These are phyloP conservation scores for Aphanoascus verrucosus DNA, from an alignment of 2,329 filamentous ascomycete species.

Conservation along the genomic window DNA sequence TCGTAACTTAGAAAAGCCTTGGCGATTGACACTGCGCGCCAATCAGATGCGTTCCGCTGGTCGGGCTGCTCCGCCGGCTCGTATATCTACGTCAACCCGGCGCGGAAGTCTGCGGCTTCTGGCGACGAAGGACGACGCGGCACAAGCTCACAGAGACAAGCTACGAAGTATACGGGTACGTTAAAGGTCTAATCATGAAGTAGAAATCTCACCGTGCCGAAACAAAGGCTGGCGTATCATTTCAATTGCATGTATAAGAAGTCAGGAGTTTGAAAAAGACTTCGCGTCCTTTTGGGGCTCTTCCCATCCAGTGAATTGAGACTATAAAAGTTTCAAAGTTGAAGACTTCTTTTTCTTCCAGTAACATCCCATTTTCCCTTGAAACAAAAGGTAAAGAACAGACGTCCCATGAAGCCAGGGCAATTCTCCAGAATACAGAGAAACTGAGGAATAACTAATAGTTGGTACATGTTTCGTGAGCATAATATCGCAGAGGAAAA, in stretches of 20 bases:
- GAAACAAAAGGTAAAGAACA: slow-evolving; percentile 3
- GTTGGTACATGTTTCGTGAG: slow-evolving; percentile 17
- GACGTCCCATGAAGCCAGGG: slow-evolving; percentile 10
- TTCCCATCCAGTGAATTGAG: background rate
- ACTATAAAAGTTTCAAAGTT: background rate
- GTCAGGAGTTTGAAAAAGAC: background rate
- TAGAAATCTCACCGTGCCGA: background rate
- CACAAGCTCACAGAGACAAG: no score
- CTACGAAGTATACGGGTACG: background rate
- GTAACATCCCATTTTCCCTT: slow-evolving; percentile 11
- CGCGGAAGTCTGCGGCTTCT: no score
- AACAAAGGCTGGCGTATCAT: background rate
- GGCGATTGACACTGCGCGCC: background rate
- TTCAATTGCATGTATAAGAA: background rate
- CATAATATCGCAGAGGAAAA: slow-evolving; percentile 14
- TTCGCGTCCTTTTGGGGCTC: background rate
- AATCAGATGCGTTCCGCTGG: background rate
- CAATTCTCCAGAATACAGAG: slow-evolving; percentile 15
- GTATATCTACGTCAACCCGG: background rate
- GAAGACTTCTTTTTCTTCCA: background rate
- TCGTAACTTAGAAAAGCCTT: background rate
- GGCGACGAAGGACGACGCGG: no score
- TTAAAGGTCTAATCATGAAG: no score
- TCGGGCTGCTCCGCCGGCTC: background rate
- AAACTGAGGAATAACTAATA: slow-evolving; percentile 11